Conservation (phyloP, 2,329 filamentous ascomycete species). For the Dryadomyces sulphureus region DNA sequence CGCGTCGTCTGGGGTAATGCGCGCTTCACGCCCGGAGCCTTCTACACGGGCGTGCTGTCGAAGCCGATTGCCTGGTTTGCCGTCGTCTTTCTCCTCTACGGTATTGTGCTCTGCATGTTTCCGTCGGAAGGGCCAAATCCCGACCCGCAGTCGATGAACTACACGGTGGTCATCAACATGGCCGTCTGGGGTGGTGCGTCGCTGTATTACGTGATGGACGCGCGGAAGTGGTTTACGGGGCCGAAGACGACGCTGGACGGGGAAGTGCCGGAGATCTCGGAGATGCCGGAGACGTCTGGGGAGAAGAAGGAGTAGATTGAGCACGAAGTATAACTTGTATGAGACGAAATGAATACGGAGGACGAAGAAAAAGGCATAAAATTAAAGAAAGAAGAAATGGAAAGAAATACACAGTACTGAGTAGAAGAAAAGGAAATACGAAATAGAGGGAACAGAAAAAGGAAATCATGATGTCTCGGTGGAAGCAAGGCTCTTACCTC, state of each 20-base stretch:
- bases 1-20: constrained; percentile 41
- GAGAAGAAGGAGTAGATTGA: neutral
- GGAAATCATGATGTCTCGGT: too few relatives aligned
- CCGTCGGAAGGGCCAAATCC: constrained; percentile 39
- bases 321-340: neutral
- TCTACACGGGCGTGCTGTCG: constrained; percentile 41
- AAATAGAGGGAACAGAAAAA: too few relatives aligned
- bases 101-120: constrained; percentile 43
- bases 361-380: too few relatives aligned
- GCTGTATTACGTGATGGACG: constrained; percentile 39
- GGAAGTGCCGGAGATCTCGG: neutral
- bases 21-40: constrained; percentile 42
- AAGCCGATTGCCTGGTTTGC: constrained; percentile 37
- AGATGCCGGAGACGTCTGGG: neutral
- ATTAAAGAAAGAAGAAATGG: too few relatives aligned
- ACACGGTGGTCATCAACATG: constrained; percentile 45
- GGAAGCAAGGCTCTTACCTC: too few relatives aligned
- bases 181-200: constrained; percentile 42
- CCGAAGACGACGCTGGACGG: constrained; percentile 39
- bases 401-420: too few relatives aligned
- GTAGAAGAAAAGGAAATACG: too few relatives aligned
- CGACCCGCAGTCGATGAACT: constrained; percentile 39
- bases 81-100: constrained; percentile 38
- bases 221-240: constrained; percentile 44
- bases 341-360: too few relatives aligned